Conservation (phyloP, 2,329 filamentous ascomycete species). For the Aureobasidium sp. region DNA sequence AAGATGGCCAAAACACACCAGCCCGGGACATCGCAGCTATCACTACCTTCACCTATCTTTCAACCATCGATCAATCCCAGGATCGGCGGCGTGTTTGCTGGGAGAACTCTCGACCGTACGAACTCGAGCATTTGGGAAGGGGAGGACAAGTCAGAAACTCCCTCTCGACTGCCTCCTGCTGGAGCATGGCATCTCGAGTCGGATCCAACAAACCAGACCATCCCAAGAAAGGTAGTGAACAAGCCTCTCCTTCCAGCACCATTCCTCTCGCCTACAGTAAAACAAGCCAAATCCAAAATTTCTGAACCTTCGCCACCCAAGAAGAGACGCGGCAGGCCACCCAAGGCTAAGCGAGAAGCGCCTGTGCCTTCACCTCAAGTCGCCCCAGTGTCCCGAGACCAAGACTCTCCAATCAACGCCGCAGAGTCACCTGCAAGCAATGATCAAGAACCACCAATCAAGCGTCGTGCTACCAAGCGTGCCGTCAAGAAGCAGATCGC, state of each 20-base stretch:
- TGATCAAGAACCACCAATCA: neutral
- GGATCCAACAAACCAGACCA: neutral
- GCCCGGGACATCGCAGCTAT: neutral
- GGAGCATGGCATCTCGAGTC: neutral
- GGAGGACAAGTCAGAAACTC: neutral
- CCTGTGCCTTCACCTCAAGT: too few relatives aligned
- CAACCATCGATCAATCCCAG: neutral
- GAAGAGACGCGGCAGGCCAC: conserved; percentile 7
- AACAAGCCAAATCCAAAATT: too few relatives aligned
- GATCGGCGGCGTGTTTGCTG: neutral
- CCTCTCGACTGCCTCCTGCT: neutral
- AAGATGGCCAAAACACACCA: neutral
- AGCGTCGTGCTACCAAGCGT: neutral
- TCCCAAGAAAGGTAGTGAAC: neutral
- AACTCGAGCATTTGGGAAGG: neutral
- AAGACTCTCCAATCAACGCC: neutral
- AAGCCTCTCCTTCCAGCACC: neutral
- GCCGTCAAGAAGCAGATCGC: neutral
- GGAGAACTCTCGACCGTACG: neutral
- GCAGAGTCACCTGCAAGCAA: neutral
- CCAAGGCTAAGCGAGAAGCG: neutral
- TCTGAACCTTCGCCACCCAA: conserved; percentile 3
- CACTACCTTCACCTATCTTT: neutral
- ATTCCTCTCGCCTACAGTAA: neutral
- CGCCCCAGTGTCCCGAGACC: too few relatives aligned